phyloP scores from a whole-genome alignment of 2,329 filamentous ascomycete genomes.

The Fusarium coicis region DNA sequence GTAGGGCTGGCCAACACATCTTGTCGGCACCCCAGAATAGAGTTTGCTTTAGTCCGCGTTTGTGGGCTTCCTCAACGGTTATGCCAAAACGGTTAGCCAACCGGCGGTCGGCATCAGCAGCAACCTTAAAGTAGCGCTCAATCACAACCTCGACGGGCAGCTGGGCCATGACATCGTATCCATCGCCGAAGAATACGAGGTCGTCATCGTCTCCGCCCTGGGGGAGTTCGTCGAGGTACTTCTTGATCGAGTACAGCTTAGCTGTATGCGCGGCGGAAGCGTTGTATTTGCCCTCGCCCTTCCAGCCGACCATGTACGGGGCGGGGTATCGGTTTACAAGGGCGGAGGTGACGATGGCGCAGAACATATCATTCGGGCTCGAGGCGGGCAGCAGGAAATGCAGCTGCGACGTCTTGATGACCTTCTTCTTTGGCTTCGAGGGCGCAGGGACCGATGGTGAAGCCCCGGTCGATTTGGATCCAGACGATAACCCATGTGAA shows the following conservation, averaged over 20 bases:
- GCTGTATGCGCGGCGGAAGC: constrained; percentile 23
- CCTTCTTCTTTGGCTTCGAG: neutral
- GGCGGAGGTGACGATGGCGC: constrained; percentile 53
- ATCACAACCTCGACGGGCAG: constrained; percentile 72
- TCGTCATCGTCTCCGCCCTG: constrained; percentile 59
- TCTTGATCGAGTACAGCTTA: constrained; percentile 46
- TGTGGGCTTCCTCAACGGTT: constrained; percentile 45
- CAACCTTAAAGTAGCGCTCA: constrained; percentile 67
- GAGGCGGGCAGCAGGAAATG: constrained; percentile 55
- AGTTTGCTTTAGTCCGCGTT: constrained; percentile 50
- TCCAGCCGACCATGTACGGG: constrained; percentile 53
- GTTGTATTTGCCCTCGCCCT: constrained; percentile 45
- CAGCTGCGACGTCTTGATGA: constrained; percentile 45
- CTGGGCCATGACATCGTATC: constrained; percentile 73
- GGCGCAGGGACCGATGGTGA: constrained; percentile 9
- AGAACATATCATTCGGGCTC: constrained; percentile 50
- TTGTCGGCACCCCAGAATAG: constrained; percentile 60
- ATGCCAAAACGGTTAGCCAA: constrained; percentile 62
- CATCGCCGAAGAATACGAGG: constrained; percentile 71
- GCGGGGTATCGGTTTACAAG: constrained; percentile 52
- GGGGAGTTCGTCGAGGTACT: constrained; percentile 54
- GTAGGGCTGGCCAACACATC: constrained; percentile 38
- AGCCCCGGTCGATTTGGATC: constrained; percentile 15
- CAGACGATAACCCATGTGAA: constrained; percentile 9
- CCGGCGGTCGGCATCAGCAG: constrained; percentile 63